A percentile compares a stretch with the other conserved stretches of the same genome.
phyloP scores from a whole-genome alignment of 306 rosid genomes.

The Quercus bicolor region DNA sequence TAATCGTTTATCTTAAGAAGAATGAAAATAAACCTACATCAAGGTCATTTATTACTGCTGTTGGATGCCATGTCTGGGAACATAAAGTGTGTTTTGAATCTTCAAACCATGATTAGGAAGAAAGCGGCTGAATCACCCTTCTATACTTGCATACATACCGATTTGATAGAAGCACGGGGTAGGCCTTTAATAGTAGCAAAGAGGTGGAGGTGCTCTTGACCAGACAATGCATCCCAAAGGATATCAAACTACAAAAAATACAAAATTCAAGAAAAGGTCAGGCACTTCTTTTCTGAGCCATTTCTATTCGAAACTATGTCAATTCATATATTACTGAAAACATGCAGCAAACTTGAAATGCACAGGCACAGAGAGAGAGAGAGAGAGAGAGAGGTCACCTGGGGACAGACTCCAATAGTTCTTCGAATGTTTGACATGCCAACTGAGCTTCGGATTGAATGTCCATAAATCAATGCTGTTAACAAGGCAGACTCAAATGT shows the following conservation, averaged over 20 bases:
- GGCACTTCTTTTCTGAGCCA: background rate
- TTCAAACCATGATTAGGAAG: background rate
- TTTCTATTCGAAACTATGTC: constrained; percentile 4
- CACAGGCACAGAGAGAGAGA: background rate
- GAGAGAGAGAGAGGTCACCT: constrained; percentile 45
- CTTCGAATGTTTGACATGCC: constrained; percentile 77
- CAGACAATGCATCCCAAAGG: constrained; percentile 83
- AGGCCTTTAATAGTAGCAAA: constrained; percentile 84
- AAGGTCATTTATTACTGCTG: background rate
- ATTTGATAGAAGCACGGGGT: constrained; percentile 49
- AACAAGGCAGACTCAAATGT: constrained; percentile 16
- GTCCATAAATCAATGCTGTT: constrained; percentile 74
- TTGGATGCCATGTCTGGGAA: background rate
- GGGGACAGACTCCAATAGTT: constrained; percentile 87
- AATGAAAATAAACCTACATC: background rate
- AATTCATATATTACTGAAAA: background rate
- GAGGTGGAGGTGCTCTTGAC: constrained; percentile 78
- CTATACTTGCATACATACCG: constrained; percentile 43
- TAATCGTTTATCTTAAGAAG: constrained; percentile 16
- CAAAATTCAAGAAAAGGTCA: constrained; percentile 18
- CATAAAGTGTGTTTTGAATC: background rate
- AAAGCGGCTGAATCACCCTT: constrained; percentile 6
- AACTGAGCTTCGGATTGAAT: constrained; percentile 61
- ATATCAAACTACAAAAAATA: constrained; percentile 62
- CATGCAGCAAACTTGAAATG: background rate